Conservation (phyloP, 2,329 filamentous ascomycete genomes). For the Chaetothyriales sp. region DNA sequence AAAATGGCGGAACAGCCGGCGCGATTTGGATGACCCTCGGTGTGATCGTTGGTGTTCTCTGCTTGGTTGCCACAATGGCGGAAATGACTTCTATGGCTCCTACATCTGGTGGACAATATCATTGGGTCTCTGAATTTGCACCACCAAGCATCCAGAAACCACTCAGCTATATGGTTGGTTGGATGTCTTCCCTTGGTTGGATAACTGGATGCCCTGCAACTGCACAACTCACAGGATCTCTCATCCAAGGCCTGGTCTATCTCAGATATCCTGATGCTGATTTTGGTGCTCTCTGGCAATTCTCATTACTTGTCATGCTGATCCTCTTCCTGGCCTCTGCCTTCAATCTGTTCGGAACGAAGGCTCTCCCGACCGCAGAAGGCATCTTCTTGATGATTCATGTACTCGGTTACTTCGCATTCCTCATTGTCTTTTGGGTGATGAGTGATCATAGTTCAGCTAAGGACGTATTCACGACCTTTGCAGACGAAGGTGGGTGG, state of each 20-base stretch:
- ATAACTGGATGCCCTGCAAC: constrained; percentile 23
- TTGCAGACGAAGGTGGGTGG: constrained; percentile 21
- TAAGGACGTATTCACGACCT: constrained; percentile 17
- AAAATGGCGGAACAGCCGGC: constrained; percentile 9
- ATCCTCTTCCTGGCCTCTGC: constrained; percentile 15
- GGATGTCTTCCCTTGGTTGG: constrained; percentile 27
- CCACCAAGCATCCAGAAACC: constrained; percentile 28
- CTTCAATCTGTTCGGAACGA: constrained; percentile 17
- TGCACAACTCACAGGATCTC: constrained; percentile 23
- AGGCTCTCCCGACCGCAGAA: constrained; percentile 15
- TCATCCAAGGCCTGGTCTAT: constrained; percentile 27
- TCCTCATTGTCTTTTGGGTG: constrained; percentile 18
- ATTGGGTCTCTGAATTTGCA: constrained; percentile 29
- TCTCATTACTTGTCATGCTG: constrained; percentile 19
- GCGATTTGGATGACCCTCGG: constrained; percentile 24
- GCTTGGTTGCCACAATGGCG: constrained; percentile 45
- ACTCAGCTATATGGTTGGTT: constrained; percentile 32
- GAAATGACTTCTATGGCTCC: constrained; percentile 42
- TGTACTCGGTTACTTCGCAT: constrained; percentile 14
- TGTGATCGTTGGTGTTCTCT: constrained; percentile 39
- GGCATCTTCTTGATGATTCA: constrained; percentile 16
- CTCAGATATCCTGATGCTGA: constrained; percentile 17
- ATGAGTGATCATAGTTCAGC: constrained; percentile 11
- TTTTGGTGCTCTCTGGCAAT: constrained; percentile 19
- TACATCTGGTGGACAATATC: constrained; percentile 22